These are phyloP conservation scores for Candida sithepensis DNA, from an alignment of 805 yeast species.

Conservation along the genomic window DNA sequence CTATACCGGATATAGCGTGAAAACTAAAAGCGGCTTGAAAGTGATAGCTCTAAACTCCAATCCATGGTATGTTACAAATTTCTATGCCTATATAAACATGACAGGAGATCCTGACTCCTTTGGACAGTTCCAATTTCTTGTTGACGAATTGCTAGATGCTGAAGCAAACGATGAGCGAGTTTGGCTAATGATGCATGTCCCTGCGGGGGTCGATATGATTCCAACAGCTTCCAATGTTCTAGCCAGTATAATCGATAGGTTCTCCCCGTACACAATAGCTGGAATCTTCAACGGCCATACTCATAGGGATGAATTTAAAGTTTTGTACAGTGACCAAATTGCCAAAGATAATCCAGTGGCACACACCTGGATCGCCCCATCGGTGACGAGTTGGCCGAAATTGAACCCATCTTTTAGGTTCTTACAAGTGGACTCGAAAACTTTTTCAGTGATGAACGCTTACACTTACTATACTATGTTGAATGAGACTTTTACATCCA, in stretches of 20 bases:
- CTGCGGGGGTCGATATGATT: conserved; percentile 55
- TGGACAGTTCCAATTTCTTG: conserved; percentile 59
- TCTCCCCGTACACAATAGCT: conserved; percentile 66
- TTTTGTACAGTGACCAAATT: conserved; percentile 44
- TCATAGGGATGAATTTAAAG: conserved; percentile 63
- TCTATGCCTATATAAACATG: conserved; percentile 50
- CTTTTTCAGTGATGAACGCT: conserved; percentile 59
- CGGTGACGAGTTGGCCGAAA: conserved; percentile 58
- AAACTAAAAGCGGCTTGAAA: conserved; percentile 54
- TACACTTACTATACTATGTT: conserved; percentile 57
- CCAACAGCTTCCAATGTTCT: conserved; percentile 59
- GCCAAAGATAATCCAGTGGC: conserved; percentile 38
- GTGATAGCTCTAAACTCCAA: conserved; percentile 64
- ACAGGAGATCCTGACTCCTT: conserved; percentile 51
- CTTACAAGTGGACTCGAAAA: conserved; percentile 59
- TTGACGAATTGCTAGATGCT: conserved; percentile 58
- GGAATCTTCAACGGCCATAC: conserved; percentile 71
- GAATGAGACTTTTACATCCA: conserved; percentile 51
- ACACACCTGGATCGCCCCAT: conserved; percentile 63
- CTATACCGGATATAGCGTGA: conserved; percentile 59
- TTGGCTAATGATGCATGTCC: conserved; percentile 73
- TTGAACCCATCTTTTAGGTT: conserved; percentile 73
- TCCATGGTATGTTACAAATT: conserved; percentile 62
- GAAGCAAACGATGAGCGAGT: conserved; percentile 58
- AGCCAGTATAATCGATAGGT: conserved; percentile 57